These are phyloP conservation scores for Wickerhamiella hasegawae DNA, from an alignment of 805 yeast species.

Conservation along the genomic window DNA sequence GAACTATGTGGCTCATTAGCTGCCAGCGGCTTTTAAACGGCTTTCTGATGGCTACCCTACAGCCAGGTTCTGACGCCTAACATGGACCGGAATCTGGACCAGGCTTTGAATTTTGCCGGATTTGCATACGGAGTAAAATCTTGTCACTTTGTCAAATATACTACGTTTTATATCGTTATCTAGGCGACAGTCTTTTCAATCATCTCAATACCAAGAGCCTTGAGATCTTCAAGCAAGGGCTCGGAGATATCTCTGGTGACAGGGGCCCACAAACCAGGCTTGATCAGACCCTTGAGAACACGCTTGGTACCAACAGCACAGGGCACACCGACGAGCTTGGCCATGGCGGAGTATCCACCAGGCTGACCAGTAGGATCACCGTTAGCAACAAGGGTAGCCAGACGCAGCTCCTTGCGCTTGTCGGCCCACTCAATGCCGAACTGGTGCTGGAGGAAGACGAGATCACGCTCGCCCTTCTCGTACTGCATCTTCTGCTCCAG, in stretches of 20 bases:
- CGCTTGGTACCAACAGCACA: conserved; percentile 89
- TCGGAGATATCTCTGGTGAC: conserved; percentile 78
- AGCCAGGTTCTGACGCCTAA: no score
- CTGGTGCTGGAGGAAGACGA: conserved; percentile 92
- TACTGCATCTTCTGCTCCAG: conserved; percentile 92
- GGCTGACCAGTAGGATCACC: conserved; percentile 51
- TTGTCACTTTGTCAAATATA: background rate
- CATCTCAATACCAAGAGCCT: conserved; percentile 75
- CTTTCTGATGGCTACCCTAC: no score
- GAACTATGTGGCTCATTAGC: no score
- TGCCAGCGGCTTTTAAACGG: no score
- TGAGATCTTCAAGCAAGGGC: conserved; percentile 80
- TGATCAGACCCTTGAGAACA: conserved; percentile 66
- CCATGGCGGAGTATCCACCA: conserved; percentile 95
- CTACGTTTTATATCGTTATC: background rate
- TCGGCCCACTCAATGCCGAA: conserved; percentile 95
- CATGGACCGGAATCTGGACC: no score
- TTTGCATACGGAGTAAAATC: no score
- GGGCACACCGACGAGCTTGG: conserved; percentile 95
- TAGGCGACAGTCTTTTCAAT: conserved; percentile 59
- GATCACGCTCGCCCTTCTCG: conserved; percentile 87
- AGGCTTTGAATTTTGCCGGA: no score
- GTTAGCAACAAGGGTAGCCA: conserved; percentile 87
- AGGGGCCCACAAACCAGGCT: conserved; percentile 85
- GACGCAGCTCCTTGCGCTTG: conserved; percentile 79